Evolutionary conservation across 805 yeast species (phyloP).

Genomic region (Zygoascus tannicola): DNA sequence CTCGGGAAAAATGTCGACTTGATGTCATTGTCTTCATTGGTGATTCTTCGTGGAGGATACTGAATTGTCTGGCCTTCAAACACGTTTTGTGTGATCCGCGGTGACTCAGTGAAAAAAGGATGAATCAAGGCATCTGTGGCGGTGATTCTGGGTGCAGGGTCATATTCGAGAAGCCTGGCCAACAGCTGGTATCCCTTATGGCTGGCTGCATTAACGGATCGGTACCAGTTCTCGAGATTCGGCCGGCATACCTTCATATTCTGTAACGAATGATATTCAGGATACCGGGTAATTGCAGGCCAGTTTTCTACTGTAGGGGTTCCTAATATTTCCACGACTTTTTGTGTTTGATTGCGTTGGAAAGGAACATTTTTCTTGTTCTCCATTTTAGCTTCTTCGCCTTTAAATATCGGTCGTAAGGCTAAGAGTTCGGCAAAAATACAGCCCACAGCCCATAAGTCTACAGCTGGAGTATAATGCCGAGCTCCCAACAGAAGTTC

Average conservation of each 20-base stretch:
- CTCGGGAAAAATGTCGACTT: constrained; percentile 29
- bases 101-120: constrained; percentile 64
- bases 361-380: constrained; percentile 89
- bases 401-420: constrained; percentile 87
- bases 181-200: constrained; percentile 59
- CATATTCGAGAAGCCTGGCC: constrained; percentile 61
- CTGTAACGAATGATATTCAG: constrained; percentile 66
- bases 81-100: constrained; percentile 63
- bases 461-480: constrained; percentile 88
- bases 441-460: constrained; percentile 94
- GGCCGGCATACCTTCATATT: constrained; percentile 50
- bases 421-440: constrained; percentile 86
- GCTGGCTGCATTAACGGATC: constrained; percentile 67
- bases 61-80: constrained; percentile 65
- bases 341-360: constrained; percentile 84
- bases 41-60: constrained; percentile 81
- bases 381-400: constrained; percentile 95
- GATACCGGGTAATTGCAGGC: constrained; percentile 72
- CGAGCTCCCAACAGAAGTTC: constrained; percentile 84
- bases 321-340: constrained; percentile 88
- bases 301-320: constrained; percentile 71
- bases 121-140: constrained; percentile 71
- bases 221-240: constrained; percentile 77
- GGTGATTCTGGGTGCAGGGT: constrained; percentile 70
- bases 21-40: constrained; percentile 80